These are phyloP conservation scores for Camellia granthamiana DNA, from an alignment of 148 eudicot genomes.

Conservation along the genomic window DNA sequence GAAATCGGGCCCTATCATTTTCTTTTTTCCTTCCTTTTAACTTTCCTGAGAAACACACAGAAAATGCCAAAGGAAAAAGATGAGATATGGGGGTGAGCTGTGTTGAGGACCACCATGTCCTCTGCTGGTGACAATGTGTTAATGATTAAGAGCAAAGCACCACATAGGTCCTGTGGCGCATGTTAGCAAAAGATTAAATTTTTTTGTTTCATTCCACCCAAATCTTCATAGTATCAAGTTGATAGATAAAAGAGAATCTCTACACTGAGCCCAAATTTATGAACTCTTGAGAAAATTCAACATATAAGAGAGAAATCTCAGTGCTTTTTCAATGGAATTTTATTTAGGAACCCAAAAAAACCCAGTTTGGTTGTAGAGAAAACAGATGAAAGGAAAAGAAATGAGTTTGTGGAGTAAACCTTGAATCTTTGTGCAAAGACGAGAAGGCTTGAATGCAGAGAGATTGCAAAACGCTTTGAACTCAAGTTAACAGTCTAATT, in stretches of 20 bases:
- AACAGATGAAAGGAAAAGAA: not conserved
- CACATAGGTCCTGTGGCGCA: slow-evolving; percentile 10
- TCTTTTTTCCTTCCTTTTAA: not conserved
- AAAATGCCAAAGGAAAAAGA: slow-evolving; percentile 9
- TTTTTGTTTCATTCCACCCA: not conserved
- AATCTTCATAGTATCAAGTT: not conserved
- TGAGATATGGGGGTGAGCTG: slow-evolving; percentile 3
- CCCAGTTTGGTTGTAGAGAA: not conserved
- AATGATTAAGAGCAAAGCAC: not conserved
- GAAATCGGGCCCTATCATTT: slow-evolving; percentile 18
- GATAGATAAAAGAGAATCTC: not conserved
- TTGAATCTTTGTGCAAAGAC: slow-evolving; percentile 7
- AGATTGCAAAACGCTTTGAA: not conserved
- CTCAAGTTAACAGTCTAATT: not conserved
- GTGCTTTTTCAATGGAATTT: not conserved
- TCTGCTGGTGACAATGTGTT: slow-evolving; percentile 14
- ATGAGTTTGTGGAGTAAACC: slow-evolving; percentile 18
- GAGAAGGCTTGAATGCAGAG: slow-evolving; percentile 16
- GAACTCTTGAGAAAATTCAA: not conserved
- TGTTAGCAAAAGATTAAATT: not conserved
- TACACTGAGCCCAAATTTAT: not conserved
- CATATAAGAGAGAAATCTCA: not conserved
- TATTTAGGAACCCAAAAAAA: not conserved
- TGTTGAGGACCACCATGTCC: slow-evolving; percentile 1
- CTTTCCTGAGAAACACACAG: slow-evolving; percentile 20